A percentile compares a stretch with the other conserved stretches of the same genome.
Evolutionary conservation across 2,329 filamentous ascomycete species (phyloP).

Genomic region (Claviceps sp.): DNA sequence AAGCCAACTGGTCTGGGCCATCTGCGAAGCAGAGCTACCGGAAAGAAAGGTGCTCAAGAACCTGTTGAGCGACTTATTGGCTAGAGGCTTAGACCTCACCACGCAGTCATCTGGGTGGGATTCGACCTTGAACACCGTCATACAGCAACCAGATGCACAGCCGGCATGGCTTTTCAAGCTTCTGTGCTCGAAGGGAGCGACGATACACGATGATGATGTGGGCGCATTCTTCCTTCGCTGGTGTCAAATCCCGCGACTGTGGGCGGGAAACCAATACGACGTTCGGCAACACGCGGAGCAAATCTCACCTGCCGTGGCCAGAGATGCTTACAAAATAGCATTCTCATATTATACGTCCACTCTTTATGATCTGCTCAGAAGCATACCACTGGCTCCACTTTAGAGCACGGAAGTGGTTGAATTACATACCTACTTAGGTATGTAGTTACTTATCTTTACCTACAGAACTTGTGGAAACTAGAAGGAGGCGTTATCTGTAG

Average conservation of each 20-base stretch:
- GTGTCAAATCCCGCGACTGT: background rate
- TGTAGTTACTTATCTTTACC: too few relatives aligned
- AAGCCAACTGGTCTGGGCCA: background rate
- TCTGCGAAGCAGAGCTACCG: background rate
- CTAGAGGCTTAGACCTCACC: background rate
- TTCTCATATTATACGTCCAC: background rate
- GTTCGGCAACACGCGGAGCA: background rate
- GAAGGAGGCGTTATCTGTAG: too few relatives aligned
- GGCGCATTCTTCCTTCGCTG: background rate
- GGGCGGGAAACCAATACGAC: background rate
- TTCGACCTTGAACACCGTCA: background rate
- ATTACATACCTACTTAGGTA: too few relatives aligned
- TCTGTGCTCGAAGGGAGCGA: background rate
- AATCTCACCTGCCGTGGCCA: background rate
- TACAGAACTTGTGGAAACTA: too few relatives aligned
- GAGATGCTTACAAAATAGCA: background rate
- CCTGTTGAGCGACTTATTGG: background rate
- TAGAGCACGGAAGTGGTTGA: background rate
- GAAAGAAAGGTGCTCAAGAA: background rate
- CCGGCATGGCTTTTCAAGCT: constrained; percentile 1
- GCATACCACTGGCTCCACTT: background rate
- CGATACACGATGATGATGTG: background rate
- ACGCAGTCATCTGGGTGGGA: background rate
- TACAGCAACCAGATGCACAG: background rate
- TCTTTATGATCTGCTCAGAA: background rate